These are phyloP conservation scores for Xylariales sp. DNA, from an alignment of 2,329 filamentous ascomycete species.

Conservation along the genomic window DNA sequence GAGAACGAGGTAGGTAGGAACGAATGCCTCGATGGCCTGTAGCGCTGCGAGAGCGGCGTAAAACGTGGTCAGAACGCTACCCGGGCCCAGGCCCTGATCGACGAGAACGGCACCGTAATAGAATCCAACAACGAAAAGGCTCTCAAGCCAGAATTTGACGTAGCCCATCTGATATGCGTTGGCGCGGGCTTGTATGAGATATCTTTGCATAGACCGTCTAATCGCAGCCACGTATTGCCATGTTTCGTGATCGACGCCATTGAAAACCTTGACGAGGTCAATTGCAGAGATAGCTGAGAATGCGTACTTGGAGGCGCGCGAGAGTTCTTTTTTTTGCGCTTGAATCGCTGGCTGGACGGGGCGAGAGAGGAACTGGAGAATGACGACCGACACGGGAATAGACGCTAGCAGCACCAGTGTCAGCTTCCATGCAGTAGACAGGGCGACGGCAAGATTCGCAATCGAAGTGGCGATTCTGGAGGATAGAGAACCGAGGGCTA, in stretches of 20 bases:
- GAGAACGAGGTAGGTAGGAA: slow-evolving; percentile 81
- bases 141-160: slow-evolving; percentile 78
- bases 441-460: slow-evolving; percentile 75
- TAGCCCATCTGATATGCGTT: slow-evolving; percentile 79
- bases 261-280: slow-evolving; percentile 87
- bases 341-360: slow-evolving; percentile 74
- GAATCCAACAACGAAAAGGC: slow-evolving; percentile 88
- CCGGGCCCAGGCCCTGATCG: slow-evolving; percentile 67
- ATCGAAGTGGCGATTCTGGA: slow-evolving; percentile 73
- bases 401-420: slow-evolving; percentile 82
- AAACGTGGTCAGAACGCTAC: slow-evolving; percentile 83
- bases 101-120: slow-evolving; percentile 85
- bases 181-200: slow-evolving; percentile 74
- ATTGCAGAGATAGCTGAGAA: slow-evolving; percentile 78
- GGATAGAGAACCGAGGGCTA: slow-evolving; percentile 78
- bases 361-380: slow-evolving; percentile 70
- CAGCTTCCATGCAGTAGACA: slow-evolving; percentile 85
- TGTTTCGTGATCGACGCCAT: slow-evolving; percentile 77
- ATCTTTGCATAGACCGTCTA: slow-evolving; percentile 69
- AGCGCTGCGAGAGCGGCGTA: slow-evolving; percentile 83
- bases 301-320: slow-evolving; percentile 76
- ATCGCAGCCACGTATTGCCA: slow-evolving; percentile 72
- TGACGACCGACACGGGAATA: slow-evolving; percentile 72
- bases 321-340: slow-evolving; percentile 74
- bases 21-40: slow-evolving; percentile 77